Percentiles rank a stretch among this genome's conserved stretches.
Evolutionary conservation across 2,329 filamentous ascomycete species (phyloP).

Genomic region (Alternaria alternata): DNA sequence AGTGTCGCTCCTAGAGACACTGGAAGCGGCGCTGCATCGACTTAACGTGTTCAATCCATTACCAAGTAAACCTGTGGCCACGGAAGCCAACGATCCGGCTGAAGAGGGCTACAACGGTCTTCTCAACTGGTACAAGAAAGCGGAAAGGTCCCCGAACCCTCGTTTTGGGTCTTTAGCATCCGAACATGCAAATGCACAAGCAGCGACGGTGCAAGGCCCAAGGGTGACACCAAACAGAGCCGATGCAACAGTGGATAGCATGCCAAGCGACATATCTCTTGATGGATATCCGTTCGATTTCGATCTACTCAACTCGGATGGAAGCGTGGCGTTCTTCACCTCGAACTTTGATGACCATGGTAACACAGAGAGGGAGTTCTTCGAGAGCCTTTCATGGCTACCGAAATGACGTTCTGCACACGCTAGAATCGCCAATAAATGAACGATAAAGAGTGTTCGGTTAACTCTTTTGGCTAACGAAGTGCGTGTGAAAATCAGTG

Average conservation of each 20-base stretch:
- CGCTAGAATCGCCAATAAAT: background rate
- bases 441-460: background rate
- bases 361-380: constrained; percentile 16
- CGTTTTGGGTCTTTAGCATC: background rate
- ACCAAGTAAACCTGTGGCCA: background rate
- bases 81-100: background rate
- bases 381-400: constrained; percentile 13
- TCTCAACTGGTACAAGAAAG: constrained; percentile 15
- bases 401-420: constrained; percentile 1
- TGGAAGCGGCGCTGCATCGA: constrained; percentile 17
- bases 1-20: constrained; percentile 17
- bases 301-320: constrained; percentile 16
- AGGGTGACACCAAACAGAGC: background rate
- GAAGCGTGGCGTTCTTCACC: constrained; percentile 18
- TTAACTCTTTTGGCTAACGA: background rate
- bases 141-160: background rate
- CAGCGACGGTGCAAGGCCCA: background rate
- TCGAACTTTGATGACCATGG: constrained; percentile 11
- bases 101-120: constrained; percentile 17
- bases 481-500: background rate
- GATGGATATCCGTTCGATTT: constrained; percentile 21
- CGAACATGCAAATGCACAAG: background rate
- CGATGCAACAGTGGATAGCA: background rate
- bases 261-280: background rate
- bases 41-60: constrained; percentile 16